Conservation (phyloP, 495 filamentous ascomycete species). For the Neurospora pannonica region DNA sequence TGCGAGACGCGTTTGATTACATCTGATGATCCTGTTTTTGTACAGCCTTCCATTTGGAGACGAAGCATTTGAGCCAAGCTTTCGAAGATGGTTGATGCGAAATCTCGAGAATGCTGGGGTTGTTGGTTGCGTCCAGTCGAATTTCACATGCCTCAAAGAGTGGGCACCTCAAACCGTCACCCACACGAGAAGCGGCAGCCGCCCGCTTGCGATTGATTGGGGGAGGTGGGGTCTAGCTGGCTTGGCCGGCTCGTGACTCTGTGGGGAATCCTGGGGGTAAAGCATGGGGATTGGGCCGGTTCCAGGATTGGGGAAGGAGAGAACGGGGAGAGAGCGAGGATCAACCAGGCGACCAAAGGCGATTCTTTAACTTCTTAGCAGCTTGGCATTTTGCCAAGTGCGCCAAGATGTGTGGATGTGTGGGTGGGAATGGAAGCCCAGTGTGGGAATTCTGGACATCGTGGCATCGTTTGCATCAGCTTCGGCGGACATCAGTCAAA, state of each 20-base stretch:
- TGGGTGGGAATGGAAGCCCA: not conserved
- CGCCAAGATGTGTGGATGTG: not conserved
- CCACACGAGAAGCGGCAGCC: not conserved
- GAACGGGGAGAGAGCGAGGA: not conserved
- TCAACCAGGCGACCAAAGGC: not conserved
- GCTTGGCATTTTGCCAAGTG: not conserved
- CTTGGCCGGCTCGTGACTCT: constrained; percentile 8
- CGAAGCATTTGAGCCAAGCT: not conserved
- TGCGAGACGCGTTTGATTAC: not conserved
- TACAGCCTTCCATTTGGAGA: not conserved
- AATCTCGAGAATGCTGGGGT: not conserved
- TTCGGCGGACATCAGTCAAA: not conserved
- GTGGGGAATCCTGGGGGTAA: constrained; percentile 9
- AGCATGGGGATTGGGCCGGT: not conserved
- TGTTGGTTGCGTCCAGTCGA: not conserved
- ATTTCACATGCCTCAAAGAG: not conserved
- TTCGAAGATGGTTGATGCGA: not conserved
- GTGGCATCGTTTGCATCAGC: not conserved
- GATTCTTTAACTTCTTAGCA: not conserved
- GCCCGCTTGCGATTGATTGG: not conserved
- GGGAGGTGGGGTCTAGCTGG: not conserved
- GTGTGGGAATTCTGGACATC: not conserved
- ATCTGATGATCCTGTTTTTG: not conserved
- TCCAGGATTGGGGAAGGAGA: not conserved
- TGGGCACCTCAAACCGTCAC: not conserved